phyloP scores from a whole-genome alignment of 768 basidiomycete species.

The Mycena indigotica region DNA sequence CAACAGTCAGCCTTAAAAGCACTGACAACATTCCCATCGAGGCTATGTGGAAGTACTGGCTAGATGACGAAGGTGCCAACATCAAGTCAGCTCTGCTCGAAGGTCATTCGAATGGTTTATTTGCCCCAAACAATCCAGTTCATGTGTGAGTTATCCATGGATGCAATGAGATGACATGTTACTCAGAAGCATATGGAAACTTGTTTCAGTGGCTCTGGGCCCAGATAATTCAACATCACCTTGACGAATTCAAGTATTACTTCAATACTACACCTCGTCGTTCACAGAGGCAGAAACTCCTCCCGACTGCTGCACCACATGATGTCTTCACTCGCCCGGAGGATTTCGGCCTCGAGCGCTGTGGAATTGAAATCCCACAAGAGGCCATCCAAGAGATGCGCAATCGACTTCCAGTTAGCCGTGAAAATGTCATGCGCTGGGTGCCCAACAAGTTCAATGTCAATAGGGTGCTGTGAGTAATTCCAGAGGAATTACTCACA shows the following conservation, averaged over 20 bases:
- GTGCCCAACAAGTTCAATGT: slow-evolving; percentile 8
- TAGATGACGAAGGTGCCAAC: slow-evolving; percentile 20
- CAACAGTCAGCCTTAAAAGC: slow-evolving; percentile 11
- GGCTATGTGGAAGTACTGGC: slow-evolving; percentile 18
- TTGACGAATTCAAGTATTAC: slow-evolving; percentile 20
- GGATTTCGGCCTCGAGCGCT: slow-evolving; percentile 14
- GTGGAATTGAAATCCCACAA: slow-evolving; percentile 10
- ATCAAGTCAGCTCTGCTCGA: slow-evolving; percentile 10
- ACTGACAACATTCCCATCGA: slow-evolving; percentile 23
- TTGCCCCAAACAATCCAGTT: slow-evolving; percentile 6
- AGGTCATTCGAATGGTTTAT: slow-evolving; percentile 11
- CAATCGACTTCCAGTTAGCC: not conserved
- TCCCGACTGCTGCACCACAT: slow-evolving; percentile 24
- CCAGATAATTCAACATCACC: slow-evolving; percentile 16
- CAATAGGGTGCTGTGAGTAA: no score
- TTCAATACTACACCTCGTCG: slow-evolving; percentile 27
- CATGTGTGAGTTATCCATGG: slow-evolving; percentile 5
- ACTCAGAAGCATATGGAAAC: not conserved
- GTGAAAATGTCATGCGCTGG: slow-evolving; percentile 1
- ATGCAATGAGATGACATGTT: not conserved
- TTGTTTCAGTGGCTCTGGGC: slow-evolving; percentile 10
- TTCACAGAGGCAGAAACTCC: slow-evolving; percentile 20
- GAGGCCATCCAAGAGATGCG: slow-evolving; percentile 12
- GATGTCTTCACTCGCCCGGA: slow-evolving; percentile 9
- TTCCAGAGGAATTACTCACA: no score